Percentiles rank a stretch among this genome's conserved stretches.
These are phyloP conservation scores for Epithele typhae DNA, from an alignment of 768 basidiomycete genomes.

Conservation along the genomic window DNA sequence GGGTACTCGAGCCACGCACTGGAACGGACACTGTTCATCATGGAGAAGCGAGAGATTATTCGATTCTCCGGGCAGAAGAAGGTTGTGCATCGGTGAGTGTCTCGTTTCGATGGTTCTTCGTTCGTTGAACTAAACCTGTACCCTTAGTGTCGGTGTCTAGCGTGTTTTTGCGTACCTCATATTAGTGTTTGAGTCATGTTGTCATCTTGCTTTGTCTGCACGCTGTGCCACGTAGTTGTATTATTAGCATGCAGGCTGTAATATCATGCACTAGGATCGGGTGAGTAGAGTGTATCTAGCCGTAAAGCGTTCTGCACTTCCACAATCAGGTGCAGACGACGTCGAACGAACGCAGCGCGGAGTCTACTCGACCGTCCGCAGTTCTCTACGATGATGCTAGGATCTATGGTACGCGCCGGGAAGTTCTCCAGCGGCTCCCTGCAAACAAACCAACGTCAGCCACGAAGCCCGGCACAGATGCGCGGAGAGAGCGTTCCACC, in stretches of 20 bases:
- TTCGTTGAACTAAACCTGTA: too few relatives aligned
- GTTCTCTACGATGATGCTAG: conserved; percentile 1
- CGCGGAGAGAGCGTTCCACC: conserved; percentile 24
- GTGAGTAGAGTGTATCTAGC: too few relatives aligned
- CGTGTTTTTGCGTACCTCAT: background rate
- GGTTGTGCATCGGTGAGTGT: conserved; percentile 43
- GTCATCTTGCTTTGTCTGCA: conserved; percentile 4
- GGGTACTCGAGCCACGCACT: conserved; percentile 88
- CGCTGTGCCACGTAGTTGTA: conserved; percentile 11
- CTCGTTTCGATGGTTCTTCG: too few relatives aligned
- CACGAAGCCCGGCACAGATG: background rate
- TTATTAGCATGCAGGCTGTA: conserved; percentile 3
- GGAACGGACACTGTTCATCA: conserved; percentile 82
- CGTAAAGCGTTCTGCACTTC: background rate
- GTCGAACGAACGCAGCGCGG: background rate
- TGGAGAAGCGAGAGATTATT: conserved; percentile 96
- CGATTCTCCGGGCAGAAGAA: conserved; percentile 81
- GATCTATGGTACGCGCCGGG: conserved; percentile 30
- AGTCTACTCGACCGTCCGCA: conserved; percentile 5
- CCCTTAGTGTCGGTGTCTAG: conserved; percentile 9
- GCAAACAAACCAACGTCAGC: background rate
- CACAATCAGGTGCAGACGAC: background rate
- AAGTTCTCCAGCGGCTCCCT: conserved; percentile 51
- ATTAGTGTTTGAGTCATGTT: background rate
- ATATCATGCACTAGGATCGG: background rate